phyloP scores from a whole-genome alignment of 2,329 filamentous ascomycete genomes.

The Aureobasidium sp. region DNA sequence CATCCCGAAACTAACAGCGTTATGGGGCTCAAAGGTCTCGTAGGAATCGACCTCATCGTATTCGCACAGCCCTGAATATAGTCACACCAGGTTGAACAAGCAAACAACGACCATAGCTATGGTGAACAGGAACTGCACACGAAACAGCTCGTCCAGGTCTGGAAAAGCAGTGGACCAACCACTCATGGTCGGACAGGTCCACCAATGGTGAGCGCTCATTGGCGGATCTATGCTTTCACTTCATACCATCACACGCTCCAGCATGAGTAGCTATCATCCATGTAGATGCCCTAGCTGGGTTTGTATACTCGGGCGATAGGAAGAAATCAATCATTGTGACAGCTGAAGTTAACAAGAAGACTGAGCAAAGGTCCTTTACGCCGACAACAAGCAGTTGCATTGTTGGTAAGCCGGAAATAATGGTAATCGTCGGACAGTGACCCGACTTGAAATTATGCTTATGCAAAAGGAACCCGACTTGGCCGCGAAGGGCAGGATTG shows the following conservation, averaged over 20 bases:
- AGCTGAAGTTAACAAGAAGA: slow-evolving; percentile 36
- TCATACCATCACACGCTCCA: slow-evolving; percentile 42
- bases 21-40: slow-evolving; percentile 39
- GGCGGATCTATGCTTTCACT: slow-evolving; percentile 38
- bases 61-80: slow-evolving; percentile 34
- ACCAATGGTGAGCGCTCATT: slow-evolving; percentile 39
- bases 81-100: slow-evolving; percentile 34
- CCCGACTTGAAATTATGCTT: too few relatives aligned
- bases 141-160: slow-evolving; percentile 40
- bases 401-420: slow-evolving; percentile 32
- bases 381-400: slow-evolving; percentile 30
- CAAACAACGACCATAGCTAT: slow-evolving; percentile 19
- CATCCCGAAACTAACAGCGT: slow-evolving; percentile 38
- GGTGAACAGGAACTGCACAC: slow-evolving; percentile 37
- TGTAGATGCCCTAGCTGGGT: slow-evolving; percentile 34
- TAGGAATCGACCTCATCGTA: slow-evolving; percentile 41
- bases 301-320: slow-evolving; percentile 29
- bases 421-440: slow-evolving; percentile 23
- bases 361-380: slow-evolving; percentile 38
- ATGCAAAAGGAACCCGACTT: too few relatives aligned
- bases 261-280: slow-evolving; percentile 32
- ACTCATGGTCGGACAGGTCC: slow-evolving; percentile 33
- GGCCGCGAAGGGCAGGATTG: too few relatives aligned
- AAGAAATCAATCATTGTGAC: slow-evolving; percentile 36
- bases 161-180: slow-evolving; percentile 30